phyloP scores from a whole-genome alignment of 371 early-diverging fungal species.

The Thermomucor indicae-seudaticae region DNA sequence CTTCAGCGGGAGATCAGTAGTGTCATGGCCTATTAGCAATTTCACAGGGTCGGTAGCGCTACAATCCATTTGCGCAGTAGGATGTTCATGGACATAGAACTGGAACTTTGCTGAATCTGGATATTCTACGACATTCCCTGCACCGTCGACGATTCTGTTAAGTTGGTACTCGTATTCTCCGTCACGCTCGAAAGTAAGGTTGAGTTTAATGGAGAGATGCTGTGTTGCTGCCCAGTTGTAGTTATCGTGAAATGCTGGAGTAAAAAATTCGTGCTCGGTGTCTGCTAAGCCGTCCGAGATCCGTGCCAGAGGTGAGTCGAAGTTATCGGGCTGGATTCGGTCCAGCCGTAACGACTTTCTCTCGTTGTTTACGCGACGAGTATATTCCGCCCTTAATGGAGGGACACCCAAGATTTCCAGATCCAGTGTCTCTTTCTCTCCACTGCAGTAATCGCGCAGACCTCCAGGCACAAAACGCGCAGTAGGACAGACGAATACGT shows the following conservation, averaged over 20 bases:
- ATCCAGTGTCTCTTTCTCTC: conserved; percentile 26
- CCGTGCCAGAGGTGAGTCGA: conserved; percentile 26
- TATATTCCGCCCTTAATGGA: conserved; percentile 36
- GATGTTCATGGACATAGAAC: conserved; percentile 30
- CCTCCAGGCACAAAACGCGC: conserved; percentile 21
- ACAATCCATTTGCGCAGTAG: conserved; percentile 33
- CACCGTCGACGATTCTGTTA: conserved; percentile 32
- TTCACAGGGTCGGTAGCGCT: conserved; percentile 28
- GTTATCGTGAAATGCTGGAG: conserved; percentile 7
- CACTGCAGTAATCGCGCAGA: conserved; percentile 27
- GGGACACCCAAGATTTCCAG: conserved; percentile 38
- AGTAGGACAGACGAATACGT: conserved; percentile 40
- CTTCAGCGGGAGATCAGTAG: conserved; percentile 20
- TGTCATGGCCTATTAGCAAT: conserved; percentile 29
- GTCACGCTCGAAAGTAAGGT: conserved; percentile 26
- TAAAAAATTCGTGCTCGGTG: conserved; percentile 23
- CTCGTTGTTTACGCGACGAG: conserved; percentile 6
- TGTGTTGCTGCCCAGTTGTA: conserved; percentile 37
- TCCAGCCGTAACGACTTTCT: conserved; percentile 20
- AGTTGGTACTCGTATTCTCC: conserved; percentile 24
- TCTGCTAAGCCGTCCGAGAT: conserved; percentile 11
- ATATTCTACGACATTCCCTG: conserved; percentile 33
- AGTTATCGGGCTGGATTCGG: conserved; percentile 37
- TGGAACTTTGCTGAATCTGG: background rate
- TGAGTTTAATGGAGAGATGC: conserved; percentile 19